Conservation (phyloP, 257 asterid species). For the Jaltomata sinuosa region DNA sequence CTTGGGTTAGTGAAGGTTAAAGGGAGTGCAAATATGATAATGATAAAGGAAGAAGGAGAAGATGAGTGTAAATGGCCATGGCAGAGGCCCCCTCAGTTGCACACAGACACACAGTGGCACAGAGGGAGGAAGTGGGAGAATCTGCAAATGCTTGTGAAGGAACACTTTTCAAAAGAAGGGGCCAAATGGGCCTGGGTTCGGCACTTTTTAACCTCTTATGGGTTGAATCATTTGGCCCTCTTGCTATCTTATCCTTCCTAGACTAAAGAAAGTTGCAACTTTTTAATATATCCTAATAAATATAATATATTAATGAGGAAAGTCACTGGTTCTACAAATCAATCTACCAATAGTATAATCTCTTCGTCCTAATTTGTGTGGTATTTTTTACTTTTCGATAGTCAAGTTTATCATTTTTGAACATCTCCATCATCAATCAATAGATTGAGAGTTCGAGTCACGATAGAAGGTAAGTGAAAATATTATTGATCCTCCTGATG, state of each 20-base stretch:
- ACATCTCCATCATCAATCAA: too few relatives aligned
- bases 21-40: background rate
- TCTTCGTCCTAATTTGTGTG: background rate
- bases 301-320: too few relatives aligned
- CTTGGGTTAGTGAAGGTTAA: background rate
- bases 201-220: slow-evolving; percentile 26
- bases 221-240: slow-evolving; percentile 25
- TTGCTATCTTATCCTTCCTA: background rate
- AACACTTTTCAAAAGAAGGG: slow-evolving; percentile 17
- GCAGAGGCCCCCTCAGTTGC: background rate
- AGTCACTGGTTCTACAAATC: background rate
- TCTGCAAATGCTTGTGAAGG: slow-evolving; percentile 3
- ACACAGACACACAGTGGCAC: background rate
- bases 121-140: background rate
- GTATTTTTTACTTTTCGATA: accelerated
- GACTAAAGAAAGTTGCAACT: background rate
- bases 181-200: slow-evolving; percentile 7
- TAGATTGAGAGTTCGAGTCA: background rate
- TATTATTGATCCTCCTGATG: background rate
- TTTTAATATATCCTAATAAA: too few relatives aligned
- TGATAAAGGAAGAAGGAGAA: background rate
- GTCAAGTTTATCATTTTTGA: background rate
- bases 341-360: background rate
- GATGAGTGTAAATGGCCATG: slow-evolving; percentile 9
- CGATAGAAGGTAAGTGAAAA: background rate